A percentile compares a stretch with the other conserved stretches of the same genome.
phyloP scores from a whole-genome alignment of 2,329 filamentous ascomycete genomes.

The Cladosporium sp. region DNA sequence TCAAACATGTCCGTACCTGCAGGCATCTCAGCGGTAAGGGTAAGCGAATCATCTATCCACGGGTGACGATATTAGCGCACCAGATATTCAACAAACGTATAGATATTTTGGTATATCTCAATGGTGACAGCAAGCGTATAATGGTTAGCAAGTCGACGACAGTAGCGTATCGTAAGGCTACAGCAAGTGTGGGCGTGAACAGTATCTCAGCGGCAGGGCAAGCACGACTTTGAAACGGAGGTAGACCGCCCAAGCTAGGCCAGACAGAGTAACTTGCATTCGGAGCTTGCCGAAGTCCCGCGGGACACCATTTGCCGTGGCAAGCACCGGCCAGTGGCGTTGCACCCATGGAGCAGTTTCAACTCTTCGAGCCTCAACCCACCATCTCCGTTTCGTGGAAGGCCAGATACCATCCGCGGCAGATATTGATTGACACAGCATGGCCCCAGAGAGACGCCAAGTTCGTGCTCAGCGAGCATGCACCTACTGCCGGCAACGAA shows the following conservation, averaged over 20 bases:
- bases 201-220: no score
- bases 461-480: conserved; percentile 21
- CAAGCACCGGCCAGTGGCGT: neutral
- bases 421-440: neutral
- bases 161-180: no score
- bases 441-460: conserved; percentile 19
- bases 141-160: no score
- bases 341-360: neutral
- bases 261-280: neutral
- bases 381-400: neutral
- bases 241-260: no score
- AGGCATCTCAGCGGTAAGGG: no score
- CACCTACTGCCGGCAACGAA: conserved; percentile 21
- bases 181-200: no score
- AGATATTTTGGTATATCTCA: no score
- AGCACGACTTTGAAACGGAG: neutral
- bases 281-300: neutral
- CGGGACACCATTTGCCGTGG: neutral
- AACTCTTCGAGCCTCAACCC: neutral
- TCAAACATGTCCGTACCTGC: no score
- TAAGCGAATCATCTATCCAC: no score
- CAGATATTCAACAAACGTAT: no score
- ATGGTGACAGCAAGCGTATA: no score
- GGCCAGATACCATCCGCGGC: conserved; percentile 3
- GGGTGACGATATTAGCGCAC: no score